Evolutionary conservation across 768 basidiomycete species (phyloP).

Genomic region (Hericium rajendrae): DNA sequence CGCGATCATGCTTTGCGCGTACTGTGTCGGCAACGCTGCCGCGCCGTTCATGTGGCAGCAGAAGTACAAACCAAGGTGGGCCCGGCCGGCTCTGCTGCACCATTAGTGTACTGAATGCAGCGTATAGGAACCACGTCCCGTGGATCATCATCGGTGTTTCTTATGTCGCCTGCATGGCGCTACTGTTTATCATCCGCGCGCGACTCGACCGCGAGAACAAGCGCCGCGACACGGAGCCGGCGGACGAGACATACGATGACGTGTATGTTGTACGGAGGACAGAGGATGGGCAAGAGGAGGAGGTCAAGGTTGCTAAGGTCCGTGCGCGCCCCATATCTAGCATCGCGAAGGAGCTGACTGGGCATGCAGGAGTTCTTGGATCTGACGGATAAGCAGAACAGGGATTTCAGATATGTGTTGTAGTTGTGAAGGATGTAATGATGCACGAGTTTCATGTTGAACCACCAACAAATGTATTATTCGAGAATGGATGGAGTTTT

Average conservation of each 20-base stretch:
- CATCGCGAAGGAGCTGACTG: not conserved
- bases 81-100: no score
- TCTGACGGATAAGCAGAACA: slow-evolving; percentile 63
- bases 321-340: slow-evolving; percentile 1
- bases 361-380: slow-evolving; percentile 53
- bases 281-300: slow-evolving; percentile 41
- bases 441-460: no score
- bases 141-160: slow-evolving; percentile 71
- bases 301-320: slow-evolving; percentile 61
- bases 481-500: no score
- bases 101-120: no score
- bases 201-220: slow-evolving; percentile 53
- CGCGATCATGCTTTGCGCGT: slow-evolving; percentile 65
- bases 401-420: slow-evolving; percentile 65
- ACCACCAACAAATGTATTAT: no score
- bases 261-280: slow-evolving; percentile 46
- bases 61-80: slow-evolving; percentile 42
- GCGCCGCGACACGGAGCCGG: slow-evolving; percentile 47
- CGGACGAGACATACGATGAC: slow-evolving; percentile 46
- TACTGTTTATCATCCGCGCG: slow-evolving; percentile 41
- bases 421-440: slow-evolving; percentile 16
- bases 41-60: slow-evolving; percentile 73
- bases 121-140: slow-evolving; percentile 49
- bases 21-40: slow-evolving; percentile 55
- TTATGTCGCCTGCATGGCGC: slow-evolving; percentile 41